Evolutionary conservation across 495 filamentous ascomycete species (phyloP), one percentile per base, ranked within the genome.

Genomic region (Hypoxylon perforatum): DNA sequence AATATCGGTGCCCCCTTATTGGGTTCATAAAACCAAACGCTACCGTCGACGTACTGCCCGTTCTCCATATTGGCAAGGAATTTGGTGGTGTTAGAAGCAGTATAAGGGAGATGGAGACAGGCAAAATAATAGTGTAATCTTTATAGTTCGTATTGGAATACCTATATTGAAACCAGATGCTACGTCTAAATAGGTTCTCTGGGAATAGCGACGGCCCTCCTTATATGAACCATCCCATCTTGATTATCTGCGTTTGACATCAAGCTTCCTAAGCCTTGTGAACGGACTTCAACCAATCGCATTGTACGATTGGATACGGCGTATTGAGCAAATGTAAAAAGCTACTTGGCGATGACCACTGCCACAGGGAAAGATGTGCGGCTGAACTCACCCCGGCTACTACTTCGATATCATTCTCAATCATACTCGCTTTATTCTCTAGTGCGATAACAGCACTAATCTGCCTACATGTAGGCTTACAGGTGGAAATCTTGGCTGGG

Each of bases 1-100:
- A 87, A 85, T 28, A 92, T 82, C 0, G 90, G 85, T 1, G 89
- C 89, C 3, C 81, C 89, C 75, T 91, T 90, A 69, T 91, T 92
- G 0, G 91, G 91, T 15, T 87, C 89, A 76, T 92, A 92, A 73
- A 86, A 87, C 84, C 85, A 92, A 39, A 87, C 71, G 67, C 86
- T 91, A 15, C 76, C 80, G 9, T 75, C 60, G 42, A 84, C 82
- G 48, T 73, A 69, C 61, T 78, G 45, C 21, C 79, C 80, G 47
- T 73, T 61, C 46, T 77, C 74, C 77, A 79, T 81, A 8, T 9
- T 71, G 47, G 21, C 18, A 35, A 18, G 12, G 21, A 6, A 12
- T 6, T 15, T 45, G 15, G 14, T 54, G 33, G 17, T 25, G 14
- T 50, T 57, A 5, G 33, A 35, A 58, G 11, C 30, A 46, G 17